Conservation (phyloP, 176 grass and related monocot genomes). For the Leersia perrieri region DNA sequence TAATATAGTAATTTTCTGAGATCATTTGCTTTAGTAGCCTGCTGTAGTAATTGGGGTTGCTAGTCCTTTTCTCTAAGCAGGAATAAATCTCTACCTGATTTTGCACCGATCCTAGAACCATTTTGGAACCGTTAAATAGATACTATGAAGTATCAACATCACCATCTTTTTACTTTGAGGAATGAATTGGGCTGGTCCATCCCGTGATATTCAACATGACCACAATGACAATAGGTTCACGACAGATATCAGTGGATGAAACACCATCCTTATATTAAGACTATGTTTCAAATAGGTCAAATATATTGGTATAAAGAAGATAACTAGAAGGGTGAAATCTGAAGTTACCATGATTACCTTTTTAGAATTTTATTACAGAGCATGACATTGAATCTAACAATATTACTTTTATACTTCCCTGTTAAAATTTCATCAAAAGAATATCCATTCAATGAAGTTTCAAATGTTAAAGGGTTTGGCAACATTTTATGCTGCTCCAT, state of each 20-base stretch:
- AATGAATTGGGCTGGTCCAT: neutral
- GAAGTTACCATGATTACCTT: neutral
- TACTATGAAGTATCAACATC: neutral
- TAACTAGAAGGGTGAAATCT: neutral
- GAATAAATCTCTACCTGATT: neutral
- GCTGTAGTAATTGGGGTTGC: neutral
- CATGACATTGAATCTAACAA: neutral
- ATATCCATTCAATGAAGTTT: slow-evolving; percentile 10
- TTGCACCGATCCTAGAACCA: neutral
- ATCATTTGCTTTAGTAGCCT: neutral
- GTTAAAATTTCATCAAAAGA: slow-evolving; percentile 2
- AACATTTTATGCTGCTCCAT: neutral
- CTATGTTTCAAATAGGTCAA: neutral
- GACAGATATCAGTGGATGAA: neutral
- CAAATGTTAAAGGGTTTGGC: neutral
- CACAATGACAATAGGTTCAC: neutral
- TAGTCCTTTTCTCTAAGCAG: neutral
- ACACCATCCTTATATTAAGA: neutral
- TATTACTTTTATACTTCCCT: neutral
- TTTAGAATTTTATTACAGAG: neutral
- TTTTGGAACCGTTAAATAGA: no score
- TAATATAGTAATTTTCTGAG: neutral
- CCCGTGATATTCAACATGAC: neutral
- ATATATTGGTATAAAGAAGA: neutral
- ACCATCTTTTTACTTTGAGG: neutral